Percentiles rank a stretch among this genome's conserved stretches.
Evolutionary conservation across 176 grass and related monocot genomes (phyloP).

Genomic region (Oryza glumipatula): DNA sequence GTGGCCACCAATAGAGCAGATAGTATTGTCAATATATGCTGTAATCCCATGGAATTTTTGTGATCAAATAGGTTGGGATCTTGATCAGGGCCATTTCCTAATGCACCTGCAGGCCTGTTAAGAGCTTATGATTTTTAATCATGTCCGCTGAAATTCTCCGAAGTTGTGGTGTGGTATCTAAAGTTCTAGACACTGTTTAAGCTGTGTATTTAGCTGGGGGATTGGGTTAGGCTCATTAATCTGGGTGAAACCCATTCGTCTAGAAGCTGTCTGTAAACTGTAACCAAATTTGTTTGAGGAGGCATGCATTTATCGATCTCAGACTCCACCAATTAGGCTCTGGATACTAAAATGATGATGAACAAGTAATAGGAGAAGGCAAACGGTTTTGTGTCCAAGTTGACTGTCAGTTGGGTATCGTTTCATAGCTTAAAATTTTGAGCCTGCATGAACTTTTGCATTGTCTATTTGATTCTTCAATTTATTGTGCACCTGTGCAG

Average conservation of each 20-base stretch:
- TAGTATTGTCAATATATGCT: not conserved
- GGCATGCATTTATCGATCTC: not conserved
- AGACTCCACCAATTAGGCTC: not conserved
- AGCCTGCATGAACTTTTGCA: not conserved
- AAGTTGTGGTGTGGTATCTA: not conserved
- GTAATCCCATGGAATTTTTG: not conserved
- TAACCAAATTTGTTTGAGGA: not conserved
- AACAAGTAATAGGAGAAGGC: conserved; percentile 3
- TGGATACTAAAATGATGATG: not conserved
- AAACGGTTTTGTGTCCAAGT: not conserved
- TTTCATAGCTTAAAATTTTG: conserved; percentile 1
- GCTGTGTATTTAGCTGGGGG: not conserved
- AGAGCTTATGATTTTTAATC: not conserved
- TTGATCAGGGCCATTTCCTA: not conserved
- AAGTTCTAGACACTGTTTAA: not conserved
- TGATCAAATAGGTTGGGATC: not conserved
- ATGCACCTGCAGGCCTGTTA: not conserved
- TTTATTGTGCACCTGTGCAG: not conserved
- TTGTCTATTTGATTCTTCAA: not conserved
- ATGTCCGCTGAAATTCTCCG: not conserved
- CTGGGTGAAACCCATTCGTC: not conserved
- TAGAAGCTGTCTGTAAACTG: not conserved
- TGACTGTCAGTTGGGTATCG: not conserved
- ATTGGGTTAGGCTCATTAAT: not conserved
- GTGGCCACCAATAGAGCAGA: not conserved